Base-by-base conservation (phyloP, 2,329 filamentous ascomycete genomes). In the Eutypa lata region DNA sequence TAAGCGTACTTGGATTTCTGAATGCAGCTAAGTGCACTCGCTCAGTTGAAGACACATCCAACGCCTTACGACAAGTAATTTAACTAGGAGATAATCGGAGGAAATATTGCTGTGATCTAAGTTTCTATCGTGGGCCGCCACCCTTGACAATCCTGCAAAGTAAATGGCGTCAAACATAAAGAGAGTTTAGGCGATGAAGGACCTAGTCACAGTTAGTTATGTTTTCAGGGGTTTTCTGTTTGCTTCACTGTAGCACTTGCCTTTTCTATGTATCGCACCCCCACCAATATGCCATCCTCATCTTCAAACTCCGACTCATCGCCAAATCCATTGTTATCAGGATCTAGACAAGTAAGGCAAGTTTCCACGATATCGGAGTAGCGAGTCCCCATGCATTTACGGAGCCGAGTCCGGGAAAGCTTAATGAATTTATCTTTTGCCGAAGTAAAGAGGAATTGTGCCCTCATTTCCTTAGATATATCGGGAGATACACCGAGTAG, bases 271-370 rank as follows among this genome's bases (percentile, higher is more conserved):
- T 61, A 68, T 42, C 59, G 50, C 5, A 68, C 61, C 3, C 59
- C 63, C n/a, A 62, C 50, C 14, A 53, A 11, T 13, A 62, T 52
- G 1, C 59, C 59, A 45, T 69, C 65, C 8, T 64, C 61, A 51
- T 70, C 65, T 18, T 61, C 19, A 45, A 68, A 59, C 11, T 64
- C 62, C 7, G 48, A 37, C 46, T 63, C 57, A 40, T 67, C 61
- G 6, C 62, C 65, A 52, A 68, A 70, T 40, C 65, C 59, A 8
- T 50, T 50, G 50, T 66, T 68, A 10, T 53, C 61, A 7, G 45
- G 43, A 55, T 70, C 67, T n/a, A 69, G 53, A 47, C 67, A 68
- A 1, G 67, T 67, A 7, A 71, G 54, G 47, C 68, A 70, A 7
- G 57, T 64, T n/a, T 57, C 57, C 1, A 67, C 64, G 4, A 71